Conservation (phyloP, 176 grass and related monocot genomes). For the Dendrocalamus sinicus region DNA sequence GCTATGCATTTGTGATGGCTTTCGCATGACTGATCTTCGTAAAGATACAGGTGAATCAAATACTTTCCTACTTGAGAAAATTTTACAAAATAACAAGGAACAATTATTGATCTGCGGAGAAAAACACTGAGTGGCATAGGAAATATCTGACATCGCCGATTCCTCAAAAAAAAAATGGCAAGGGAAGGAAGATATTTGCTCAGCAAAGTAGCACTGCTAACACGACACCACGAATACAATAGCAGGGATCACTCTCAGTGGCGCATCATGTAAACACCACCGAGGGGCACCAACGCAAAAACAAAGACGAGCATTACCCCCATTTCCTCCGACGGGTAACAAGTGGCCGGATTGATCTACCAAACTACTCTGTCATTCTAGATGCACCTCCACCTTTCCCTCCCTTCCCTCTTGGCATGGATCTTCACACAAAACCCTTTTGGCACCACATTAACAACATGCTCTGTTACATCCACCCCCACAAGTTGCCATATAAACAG, state of each 20-base stretch:
- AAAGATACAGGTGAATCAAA: neutral
- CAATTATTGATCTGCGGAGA: neutral
- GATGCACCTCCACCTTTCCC: neutral
- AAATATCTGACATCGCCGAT: neutral
- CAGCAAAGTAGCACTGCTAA: neutral
- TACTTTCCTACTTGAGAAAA: neutral
- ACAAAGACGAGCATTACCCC: conserved; percentile 28
- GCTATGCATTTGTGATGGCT: neutral
- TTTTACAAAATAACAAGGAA: neutral
- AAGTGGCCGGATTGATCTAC: conserved; percentile 29
- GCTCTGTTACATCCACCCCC: conserved; percentile 25
- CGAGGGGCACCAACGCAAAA: neutral
- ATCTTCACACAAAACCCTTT: neutral
- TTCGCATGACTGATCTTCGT: neutral
- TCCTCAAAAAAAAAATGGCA: neutral
- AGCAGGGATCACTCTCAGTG: neutral
- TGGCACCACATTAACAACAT: neutral
- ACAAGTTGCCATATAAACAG: conserved; percentile 52
- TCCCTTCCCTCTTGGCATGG: neutral
- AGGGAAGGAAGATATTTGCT: conserved; percentile 21
- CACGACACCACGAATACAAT: conserved; percentile 7
- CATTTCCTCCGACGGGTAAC: conserved; percentile 15
- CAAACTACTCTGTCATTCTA: neutral
- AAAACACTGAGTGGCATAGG: neutral
- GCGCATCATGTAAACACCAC: conserved; percentile 26